Conservation (phyloP, 2,329 filamentous ascomycete genomes). For the Chaetomium olivaceum region DNA sequence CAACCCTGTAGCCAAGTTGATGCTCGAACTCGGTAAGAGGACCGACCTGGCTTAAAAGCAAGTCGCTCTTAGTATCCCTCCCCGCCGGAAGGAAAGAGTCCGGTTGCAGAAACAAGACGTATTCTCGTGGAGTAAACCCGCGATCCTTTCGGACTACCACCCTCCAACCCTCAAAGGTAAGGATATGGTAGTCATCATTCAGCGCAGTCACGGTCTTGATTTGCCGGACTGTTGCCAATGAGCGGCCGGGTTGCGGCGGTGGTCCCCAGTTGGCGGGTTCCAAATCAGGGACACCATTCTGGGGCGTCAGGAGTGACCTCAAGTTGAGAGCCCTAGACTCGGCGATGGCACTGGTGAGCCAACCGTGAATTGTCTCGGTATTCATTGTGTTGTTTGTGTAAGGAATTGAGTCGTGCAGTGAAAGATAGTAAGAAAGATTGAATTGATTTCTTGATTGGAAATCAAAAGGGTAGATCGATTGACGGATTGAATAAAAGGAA, state of each 20-base stretch:
- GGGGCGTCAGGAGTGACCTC: too few species aligned
- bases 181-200: slow-evolving; percentile 10
- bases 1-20: slow-evolving; percentile 30
- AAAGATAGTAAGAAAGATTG: too few species aligned
- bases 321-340: too few species aligned
- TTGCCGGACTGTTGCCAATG: slow-evolving; percentile 31
- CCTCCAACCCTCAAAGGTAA: slow-evolving; percentile 35
- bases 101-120: slow-evolving; percentile 34
- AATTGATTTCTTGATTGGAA: too few species aligned
- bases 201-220: slow-evolving; percentile 21
- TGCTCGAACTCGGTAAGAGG: slow-evolving; percentile 22
- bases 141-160: slow-evolving; percentile 26
- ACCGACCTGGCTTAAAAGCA: slow-evolving; percentile 6
- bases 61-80: slow-evolving; percentile 8
- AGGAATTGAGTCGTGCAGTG: too few species aligned
- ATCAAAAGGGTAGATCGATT: too few species aligned
- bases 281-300: too few species aligned
- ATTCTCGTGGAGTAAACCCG: slow-evolving; percentile 26
- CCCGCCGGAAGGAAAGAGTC: slow-evolving; percentile 36
- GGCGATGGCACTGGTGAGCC: too few species aligned
- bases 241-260: slow-evolving; percentile 16
- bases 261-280: too few species aligned
- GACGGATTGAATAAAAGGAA: too few species aligned
- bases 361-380: too few species aligned
- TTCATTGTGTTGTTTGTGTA: too few species aligned